These are phyloP conservation scores for Polymyxa betae DNA, from an alignment of 208 protist genomes.

Conservation along the genomic window DNA sequence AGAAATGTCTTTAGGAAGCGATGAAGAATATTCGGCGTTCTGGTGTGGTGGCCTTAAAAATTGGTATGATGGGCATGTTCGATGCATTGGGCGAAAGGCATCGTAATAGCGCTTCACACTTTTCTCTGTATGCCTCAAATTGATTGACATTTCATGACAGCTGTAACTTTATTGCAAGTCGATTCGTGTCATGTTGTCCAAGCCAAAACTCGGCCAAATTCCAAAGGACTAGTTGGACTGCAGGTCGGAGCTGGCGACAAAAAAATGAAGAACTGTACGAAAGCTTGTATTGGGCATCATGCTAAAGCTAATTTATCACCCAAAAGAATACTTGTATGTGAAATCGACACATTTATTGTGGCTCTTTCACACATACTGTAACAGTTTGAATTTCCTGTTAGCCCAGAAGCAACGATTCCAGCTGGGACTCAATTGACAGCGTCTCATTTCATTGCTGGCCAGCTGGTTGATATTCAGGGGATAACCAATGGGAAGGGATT, in stretches of 20 bases:
- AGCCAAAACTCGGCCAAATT: slow-evolving; percentile 14
- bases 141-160: not conserved
- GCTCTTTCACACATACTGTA: not conserved
- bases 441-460: slow-evolving; percentile 70
- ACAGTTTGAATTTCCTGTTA: slow-evolving; percentile 65
- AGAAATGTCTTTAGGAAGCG: no score
- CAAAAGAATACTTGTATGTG: slow-evolving; percentile 56
- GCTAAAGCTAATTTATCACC: slow-evolving; percentile 55
- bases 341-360: not conserved
- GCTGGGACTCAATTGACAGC: slow-evolving; percentile 59
- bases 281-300: slow-evolving; percentile 57
- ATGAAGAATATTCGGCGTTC: slow-evolving; percentile 57
- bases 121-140: not conserved
- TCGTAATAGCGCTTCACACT: not conserved
- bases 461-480: slow-evolving; percentile 69
- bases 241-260: slow-evolving; percentile 64
- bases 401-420: slow-evolving; percentile 33
- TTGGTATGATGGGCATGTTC: slow-evolving; percentile 65
- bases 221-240: slow-evolving; percentile 47
- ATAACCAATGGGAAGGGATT: slow-evolving; percentile 68
- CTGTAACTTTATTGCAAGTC: slow-evolving; percentile 63
- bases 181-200: slow-evolving; percentile 41
- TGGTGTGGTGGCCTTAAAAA: slow-evolving; percentile 63
- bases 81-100: slow-evolving; percentile 56
- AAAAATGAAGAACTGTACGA: slow-evolving; percentile 59